Evolutionary conservation across 352 stramenopile genomes (phyloP), one percentile per base, ranked within the genome.

Genomic region (Globisporangium cylindrosporum): DNA sequence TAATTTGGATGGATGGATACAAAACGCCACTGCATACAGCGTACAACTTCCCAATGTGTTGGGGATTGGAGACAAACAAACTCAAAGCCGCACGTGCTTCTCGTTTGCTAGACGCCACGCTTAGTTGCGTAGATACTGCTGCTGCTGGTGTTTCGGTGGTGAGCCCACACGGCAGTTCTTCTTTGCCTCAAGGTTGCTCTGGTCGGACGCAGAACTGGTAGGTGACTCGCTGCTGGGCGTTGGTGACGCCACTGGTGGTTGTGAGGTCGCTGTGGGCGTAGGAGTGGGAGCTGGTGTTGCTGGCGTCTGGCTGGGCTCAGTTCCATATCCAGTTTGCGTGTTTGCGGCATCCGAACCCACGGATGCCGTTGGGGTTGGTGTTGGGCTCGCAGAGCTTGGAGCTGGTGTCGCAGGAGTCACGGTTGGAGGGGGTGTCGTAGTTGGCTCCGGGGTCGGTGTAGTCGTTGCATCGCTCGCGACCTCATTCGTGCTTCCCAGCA

Each of bases 401-500:
- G 57, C 3, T 6, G n/a, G 12, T 10, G 55, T 5, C 4, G 55
- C n/a, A 18, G 55, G 55, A 9, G 55, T 29, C 2, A 15, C 18
- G 2, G 56, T 29, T 25, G 57, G 29, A 0, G 10, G 3, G 18
- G 34, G 25, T n/a, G 58, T 24, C 22, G 36, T 7, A 6, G n/a
- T 36, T 63, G 14, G 20, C 12, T 24, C 22, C 4, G 24, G 7
- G 0, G 3, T 49, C 10, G 20, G 22, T 57, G n/a, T 34, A 24
- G 20, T 34, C 20, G 4, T 62, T 20, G 55, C 55, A 9, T 61
- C 55, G 20, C 55, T 61, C 55, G 36, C 18, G 2, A 61, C 27
- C 3, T 22, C 54, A 25, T 41, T 14, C 15, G n/a, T 48, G 18
- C 29, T 20, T 46, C 29, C 15, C 56, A 22, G 24, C n/a, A 91